Conservation (phyloP, 768 basidiomycete genomes). For the Pleurotus salmoneostramineus region DNA sequence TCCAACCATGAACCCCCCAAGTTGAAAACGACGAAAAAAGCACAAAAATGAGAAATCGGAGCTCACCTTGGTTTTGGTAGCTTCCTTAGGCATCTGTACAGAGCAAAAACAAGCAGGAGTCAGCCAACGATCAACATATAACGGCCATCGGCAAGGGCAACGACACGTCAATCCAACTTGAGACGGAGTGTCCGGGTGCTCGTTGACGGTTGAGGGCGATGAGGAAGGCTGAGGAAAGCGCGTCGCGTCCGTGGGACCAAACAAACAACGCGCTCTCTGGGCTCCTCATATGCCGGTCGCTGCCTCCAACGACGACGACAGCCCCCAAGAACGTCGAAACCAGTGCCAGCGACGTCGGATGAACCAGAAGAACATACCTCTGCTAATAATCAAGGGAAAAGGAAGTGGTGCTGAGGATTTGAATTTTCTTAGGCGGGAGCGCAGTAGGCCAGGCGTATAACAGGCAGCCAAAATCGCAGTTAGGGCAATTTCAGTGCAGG, state of each 20-base stretch:
- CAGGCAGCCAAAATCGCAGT: constrained; percentile 6
- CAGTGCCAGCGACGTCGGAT: neutral
- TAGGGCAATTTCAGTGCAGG: constrained; percentile 7
- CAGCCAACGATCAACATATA: constrained; percentile 1
- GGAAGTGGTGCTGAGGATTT: neutral
- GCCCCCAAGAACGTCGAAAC: neutral
- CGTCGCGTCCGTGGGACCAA: constrained; percentile 15
- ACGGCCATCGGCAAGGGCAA: neutral
- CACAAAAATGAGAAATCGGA: constrained; percentile 10
- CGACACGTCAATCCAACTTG: constrained; percentile 2
- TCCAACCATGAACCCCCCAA: neutral
- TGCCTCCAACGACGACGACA: constrained; percentile 12
- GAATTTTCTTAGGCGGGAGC: constrained; percentile 7
- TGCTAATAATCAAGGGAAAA: neutral
- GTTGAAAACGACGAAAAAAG: constrained; percentile 11
- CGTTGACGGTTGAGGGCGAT: neutral
- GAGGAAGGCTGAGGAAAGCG: constrained; percentile 3
- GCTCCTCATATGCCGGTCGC: neutral
- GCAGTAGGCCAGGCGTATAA: constrained; percentile 6
- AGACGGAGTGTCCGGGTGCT: neutral
- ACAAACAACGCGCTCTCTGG: constrained; percentile 17
- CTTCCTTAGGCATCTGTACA: constrained; percentile 74
- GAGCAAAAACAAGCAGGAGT: constrained; percentile 7
- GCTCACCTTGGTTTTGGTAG: constrained; percentile 65
- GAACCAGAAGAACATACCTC: constrained; percentile 8